Evolutionary conservation across 805 yeast species (phyloP), one percentile per base, ranked within the genome.

Genomic region (Phaffomyces antillensis): DNA sequence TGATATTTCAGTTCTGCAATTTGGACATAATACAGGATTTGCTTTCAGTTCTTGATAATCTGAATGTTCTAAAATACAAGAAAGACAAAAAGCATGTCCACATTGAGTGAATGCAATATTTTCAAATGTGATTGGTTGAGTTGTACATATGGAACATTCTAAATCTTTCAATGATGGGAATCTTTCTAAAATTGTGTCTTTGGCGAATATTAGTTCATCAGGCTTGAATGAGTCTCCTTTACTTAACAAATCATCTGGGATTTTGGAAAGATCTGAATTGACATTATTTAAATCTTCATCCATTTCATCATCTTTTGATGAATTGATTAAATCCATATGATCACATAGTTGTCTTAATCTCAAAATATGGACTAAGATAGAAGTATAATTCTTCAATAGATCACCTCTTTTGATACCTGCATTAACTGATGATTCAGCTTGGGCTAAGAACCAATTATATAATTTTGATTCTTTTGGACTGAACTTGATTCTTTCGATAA

Each of bases 261-360:
- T 47, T 7, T 52, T 56, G 17, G 44, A 16, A 3, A 39, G 18
- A 5, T 44, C 18, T 2, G 50, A n/a, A 1, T 37, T 26, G 6
- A 34, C 17, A 45, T 45, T 47, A 43, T 48, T 36, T 39, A 18
- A 11, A 12, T 72, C 74, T 30, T 75, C 82, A 49, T 77, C 83
- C 58, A 76, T 73, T 40, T 77, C 83, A 48, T 69, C 72, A 36
- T 62, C 61, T 28, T 28, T 28, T 2, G 69, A 65, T 10, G 75
- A 65, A 4, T 74, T 72, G 1, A 89, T 74, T 45, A 90, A 66
- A 43, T 77, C 78, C 16, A 83, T 73, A 60, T 91, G 96, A 57
- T 96, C 88, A 60, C 97, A 91, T 0, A 84, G 76, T 60, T 91
- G 98, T 47, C 98, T 72, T 34, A 91, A 69, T 45, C 98, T 70